A percentile compares a stretch with the other conserved stretches of the same genome.
These are phyloP conservation scores for Aureobasidium sp. DNA, from an alignment of 2,329 filamentous ascomycete species.

Conservation along the genomic window DNA sequence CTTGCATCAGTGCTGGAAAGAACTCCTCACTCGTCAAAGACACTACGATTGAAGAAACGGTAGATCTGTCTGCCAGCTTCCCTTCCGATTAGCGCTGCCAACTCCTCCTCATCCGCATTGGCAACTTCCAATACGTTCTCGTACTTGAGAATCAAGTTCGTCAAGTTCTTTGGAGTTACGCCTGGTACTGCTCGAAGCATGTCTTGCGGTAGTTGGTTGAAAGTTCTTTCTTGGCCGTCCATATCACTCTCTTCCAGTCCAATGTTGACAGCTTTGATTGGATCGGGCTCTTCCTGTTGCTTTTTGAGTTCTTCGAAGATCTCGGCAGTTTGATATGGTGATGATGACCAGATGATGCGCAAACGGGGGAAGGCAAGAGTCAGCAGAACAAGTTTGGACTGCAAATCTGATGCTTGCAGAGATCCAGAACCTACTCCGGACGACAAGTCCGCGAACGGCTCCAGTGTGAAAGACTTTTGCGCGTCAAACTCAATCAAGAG, in stretches of 20 bases:
- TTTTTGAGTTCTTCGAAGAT: slow-evolving; percentile 94
- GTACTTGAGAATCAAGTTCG: slow-evolving; percentile 62
- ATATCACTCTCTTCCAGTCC: slow-evolving; percentile 60
- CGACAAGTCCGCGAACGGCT: slow-evolving; percentile 47
- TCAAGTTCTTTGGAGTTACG: slow-evolving; percentile 70
- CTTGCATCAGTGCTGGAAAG: not conserved
- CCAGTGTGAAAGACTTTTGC: slow-evolving; percentile 93
- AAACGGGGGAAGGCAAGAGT: slow-evolving; percentile 86
- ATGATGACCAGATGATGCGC: slow-evolving; percentile 87
- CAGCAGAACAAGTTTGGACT: slow-evolving; percentile 84
- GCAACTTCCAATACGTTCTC: slow-evolving; percentile 75
- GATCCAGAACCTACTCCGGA: slow-evolving; percentile 57
- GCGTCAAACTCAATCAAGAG: slow-evolving; percentile 97
- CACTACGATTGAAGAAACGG: slow-evolving; percentile 68
- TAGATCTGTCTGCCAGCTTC: slow-evolving; percentile 70
- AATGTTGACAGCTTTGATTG: slow-evolving; percentile 73
- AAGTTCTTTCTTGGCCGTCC: slow-evolving; percentile 53
- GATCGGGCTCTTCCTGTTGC: slow-evolving; percentile 83
- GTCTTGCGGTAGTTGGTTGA: slow-evolving; percentile 81
- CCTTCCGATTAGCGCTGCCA: slow-evolving; percentile 68
- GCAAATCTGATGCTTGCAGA: slow-evolving; percentile 64
- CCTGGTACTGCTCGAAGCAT: slow-evolving; percentile 84
- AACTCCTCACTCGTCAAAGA: slow-evolving; percentile 41
- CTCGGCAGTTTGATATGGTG: slow-evolving; percentile 91
- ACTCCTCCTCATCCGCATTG: slow-evolving; percentile 70